These are phyloP conservation scores for Escallonia herrerae DNA, from an alignment of 129 eudicot genomes.

Conservation along the genomic window DNA sequence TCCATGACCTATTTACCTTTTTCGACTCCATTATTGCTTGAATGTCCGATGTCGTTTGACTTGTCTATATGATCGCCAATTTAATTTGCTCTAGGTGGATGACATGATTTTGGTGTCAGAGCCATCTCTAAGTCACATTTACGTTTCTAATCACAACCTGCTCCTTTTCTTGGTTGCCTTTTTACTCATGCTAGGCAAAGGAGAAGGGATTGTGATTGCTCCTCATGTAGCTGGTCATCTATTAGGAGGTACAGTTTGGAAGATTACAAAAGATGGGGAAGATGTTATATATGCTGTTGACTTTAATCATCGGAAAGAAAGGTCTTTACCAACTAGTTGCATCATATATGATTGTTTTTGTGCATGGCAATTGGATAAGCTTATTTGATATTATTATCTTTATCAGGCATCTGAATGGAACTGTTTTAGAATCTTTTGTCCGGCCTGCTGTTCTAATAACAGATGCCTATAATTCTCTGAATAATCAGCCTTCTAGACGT, in stretches of 20 bases:
- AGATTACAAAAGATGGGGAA: constrained; percentile 95
- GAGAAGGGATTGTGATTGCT: constrained; percentile 97
- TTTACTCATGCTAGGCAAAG: constrained; percentile 55
- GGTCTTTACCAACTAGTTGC: constrained; percentile 30
- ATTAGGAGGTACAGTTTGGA: constrained; percentile 95
- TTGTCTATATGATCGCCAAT: no score
- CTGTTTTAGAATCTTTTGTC: constrained; percentile 85
- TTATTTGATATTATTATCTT: constrained; percentile 13
- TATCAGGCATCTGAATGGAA: constrained; percentile 91
- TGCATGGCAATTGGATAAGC: background rate
- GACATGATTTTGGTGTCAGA: no score
- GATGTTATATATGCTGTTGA: constrained; percentile 96
- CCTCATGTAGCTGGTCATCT: constrained; percentile 96
- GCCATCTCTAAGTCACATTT: background rate
- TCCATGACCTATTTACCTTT: no score
- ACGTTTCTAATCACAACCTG: background rate
- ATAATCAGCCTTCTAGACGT: constrained; percentile 86
- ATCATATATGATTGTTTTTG: background rate
- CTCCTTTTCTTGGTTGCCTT: background rate
- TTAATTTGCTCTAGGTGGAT: no score
- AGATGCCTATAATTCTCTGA: constrained; percentile 93
- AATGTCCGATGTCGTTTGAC: no score
- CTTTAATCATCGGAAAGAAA: constrained; percentile 95
- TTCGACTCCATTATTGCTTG: no score
- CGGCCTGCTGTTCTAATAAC: constrained; percentile 96